Base-by-base conservation (phyloP, 2,329 filamentous ascomycete species). In the Orbilia quercus region DNA sequence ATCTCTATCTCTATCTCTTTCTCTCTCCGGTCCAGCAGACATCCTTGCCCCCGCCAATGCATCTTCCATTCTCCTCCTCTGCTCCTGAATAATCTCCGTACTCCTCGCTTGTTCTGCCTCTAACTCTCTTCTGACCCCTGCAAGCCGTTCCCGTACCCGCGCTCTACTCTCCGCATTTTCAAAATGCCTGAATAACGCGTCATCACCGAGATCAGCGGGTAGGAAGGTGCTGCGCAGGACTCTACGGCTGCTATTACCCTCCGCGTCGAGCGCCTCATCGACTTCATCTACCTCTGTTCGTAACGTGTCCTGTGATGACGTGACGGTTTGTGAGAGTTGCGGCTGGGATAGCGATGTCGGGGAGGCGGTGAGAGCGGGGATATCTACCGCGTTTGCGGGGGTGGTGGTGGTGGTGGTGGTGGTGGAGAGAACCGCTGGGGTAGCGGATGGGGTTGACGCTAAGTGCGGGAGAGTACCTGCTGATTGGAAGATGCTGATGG, bases 281-380 rank as follows among this genome's bases (percentile, higher is more conserved):
- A 73, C 69, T 22, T 73, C 69, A 16, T 73, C 69, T 9, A 73
- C 69, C 22, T 73, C 69, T 14, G 69, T 73, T 25, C 60, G n/a
- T 12, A 62, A 42, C 12, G 54, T 14, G 20, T 73, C 69, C 16
- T 51, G 57, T 20, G 45, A 31, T 20, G 45, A 31, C 28, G 28
- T 4, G 4, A 31, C 28, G 5, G 25, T 23, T 36, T 23, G 45
- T 47, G 60, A 42, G n/a, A 38, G 38, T 20, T 34, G 40, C 4
- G 60, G 45, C 20, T 57, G 63, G 6, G 50, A 4, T 36, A 18
- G 12, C 4, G 22, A 2, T 2, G 23, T 51, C 16, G 59, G 47
- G 6, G 60, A 65, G 7, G 42, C 12, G 23, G 50, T 55, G 22
- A 31, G 9, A 4, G 50, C 47, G 28, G 51, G 51, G 16, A 57